Evolutionary conservation across 148 eudicot genomes (phyloP), one percentile per base, ranked within the genome.

Genomic region (Spergularia marina): DNA sequence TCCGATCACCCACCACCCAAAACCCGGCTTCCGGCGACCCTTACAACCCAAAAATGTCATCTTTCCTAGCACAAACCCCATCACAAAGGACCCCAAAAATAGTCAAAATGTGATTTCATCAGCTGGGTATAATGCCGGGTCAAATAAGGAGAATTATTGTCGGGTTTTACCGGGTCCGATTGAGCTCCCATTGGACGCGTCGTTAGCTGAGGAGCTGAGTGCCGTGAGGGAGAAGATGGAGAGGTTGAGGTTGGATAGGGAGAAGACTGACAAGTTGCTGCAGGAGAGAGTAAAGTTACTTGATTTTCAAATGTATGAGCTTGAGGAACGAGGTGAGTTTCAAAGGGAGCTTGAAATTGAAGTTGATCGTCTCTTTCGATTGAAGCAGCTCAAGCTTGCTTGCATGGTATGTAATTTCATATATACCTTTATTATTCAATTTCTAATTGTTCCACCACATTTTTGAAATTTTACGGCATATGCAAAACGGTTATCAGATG

Each of bases 261-360:
- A 93, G 62, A 84, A 79, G 63, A 93, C 96, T 3, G 88, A 88
- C 54, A 87, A 72, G 72, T 68, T 85, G 86, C 77, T 93, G 57
- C 65, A 65, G 55, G 85, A 93, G 40, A 85, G 90, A 74, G 82
- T 53, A 12, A 71, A 84, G 70, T 14, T 78, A 8, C 79, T 93
- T 68, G 85, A 91, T 66, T 53, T 83, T 74, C 84, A 79, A 4
- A 72, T 91, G 81, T 75, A 76, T 78, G 87, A 93, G 77, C 72
- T 91, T 17, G 21, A 34, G 3, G 61, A 78, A 36, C 78, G 92
- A 75, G 98, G 97, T 6, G 90, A 91, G 69, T 25, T 81, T 17
- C 98, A 93, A 84, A 89, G 82, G 64, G 79, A 80, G 79, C 84
- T 91, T 2, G 98, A 93, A 74, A 86, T 88, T 8, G 92, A 93